Percentiles rank a stretch among this genome's conserved stretches.
These are phyloP conservation scores for Aquilaria malaccensis DNA, from an alignment of 345 rosid species.

Conservation along the genomic window DNA sequence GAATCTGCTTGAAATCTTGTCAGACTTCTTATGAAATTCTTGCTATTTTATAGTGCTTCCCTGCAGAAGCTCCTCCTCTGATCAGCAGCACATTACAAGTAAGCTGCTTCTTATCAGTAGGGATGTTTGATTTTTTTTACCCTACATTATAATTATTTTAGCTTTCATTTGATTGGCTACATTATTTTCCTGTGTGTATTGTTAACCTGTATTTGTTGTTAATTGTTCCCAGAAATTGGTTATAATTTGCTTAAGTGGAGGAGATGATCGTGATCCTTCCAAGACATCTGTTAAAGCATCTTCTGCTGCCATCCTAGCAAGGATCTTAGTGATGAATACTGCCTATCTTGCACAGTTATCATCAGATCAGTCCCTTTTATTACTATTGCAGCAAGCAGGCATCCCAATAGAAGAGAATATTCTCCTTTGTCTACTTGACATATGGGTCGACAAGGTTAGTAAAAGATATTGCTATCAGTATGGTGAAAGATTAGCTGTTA, in stretches of 20 bases:
- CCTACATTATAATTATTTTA: slow-evolving; percentile 2
- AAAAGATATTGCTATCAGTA: slow-evolving; percentile 4
- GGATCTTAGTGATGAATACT: slow-evolving; percentile 95
- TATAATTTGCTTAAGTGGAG: slow-evolving; percentile 78
- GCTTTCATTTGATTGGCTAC: slow-evolving; percentile 7
- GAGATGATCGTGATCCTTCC: slow-evolving; percentile 77
- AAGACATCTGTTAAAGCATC: slow-evolving; percentile 79
- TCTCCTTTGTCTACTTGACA: slow-evolving; percentile 80
- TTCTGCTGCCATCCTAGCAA: slow-evolving; percentile 82
- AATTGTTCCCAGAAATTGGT: slow-evolving; percentile 57
- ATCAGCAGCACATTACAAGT: slow-evolving; percentile 83
- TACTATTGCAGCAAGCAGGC: slow-evolving; percentile 74
- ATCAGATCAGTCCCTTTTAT: slow-evolving; percentile 70
- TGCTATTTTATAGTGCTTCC: slow-evolving; percentile 62
- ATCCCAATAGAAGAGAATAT: slow-evolving; percentile 54
- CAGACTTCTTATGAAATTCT: background rate
- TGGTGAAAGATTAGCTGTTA: background rate
- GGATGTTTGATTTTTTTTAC: slow-evolving; percentile 12
- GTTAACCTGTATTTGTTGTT: slow-evolving; percentile 10
- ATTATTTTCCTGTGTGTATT: slow-evolving; percentile 6
- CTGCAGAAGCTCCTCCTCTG: slow-evolving; percentile 74
- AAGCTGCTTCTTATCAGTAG: slow-evolving; percentile 13
- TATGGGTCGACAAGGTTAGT: slow-evolving; percentile 97
- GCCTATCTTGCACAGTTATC: slow-evolving; percentile 80
- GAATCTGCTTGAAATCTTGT: background rate